Evolutionary conservation across 129 eudicot genomes (phyloP), one percentile per base, ranked within the genome.

Genomic region (Glebionis coronaria): DNA sequence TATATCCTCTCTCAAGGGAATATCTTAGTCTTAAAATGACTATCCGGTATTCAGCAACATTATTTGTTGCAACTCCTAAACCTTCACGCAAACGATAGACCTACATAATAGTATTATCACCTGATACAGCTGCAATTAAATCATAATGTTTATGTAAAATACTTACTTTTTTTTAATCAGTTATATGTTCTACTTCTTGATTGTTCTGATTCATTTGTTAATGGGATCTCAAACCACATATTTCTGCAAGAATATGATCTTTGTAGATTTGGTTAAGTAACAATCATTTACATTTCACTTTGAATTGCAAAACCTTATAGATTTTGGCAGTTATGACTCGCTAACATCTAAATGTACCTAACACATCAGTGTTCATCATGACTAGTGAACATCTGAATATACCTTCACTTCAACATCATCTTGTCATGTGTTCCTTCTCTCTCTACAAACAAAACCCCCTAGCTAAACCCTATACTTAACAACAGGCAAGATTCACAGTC

Each of bases 11-110:
- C 53, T 73, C 71, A 58, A 92, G 82, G 56, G 96, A 93, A 69
- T 65, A 80, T 58, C 74, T 80, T 71, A 92, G 54, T 12, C 98
- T 94, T 67, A 89, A 81, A 79, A 89, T 83, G 62, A 76, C 73
- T 27, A 80, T 84, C 71, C 96, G 84, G 73, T 89, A 89, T 57
- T 89, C 96, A 56, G 96, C 94, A 23, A 83, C 93, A 65, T 89
- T 89, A 58, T 86, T 85, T 13, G 96, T 89, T 28, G 84, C 94
- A 47, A 83, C 61, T 8, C 96, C 96, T 12, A 89, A 72, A 61
- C 95, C 95, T 80, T 88, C 95, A 61, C 91, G 84, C 55, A 88
- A 53, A 53, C 84, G 86, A 61, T 76, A 88, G 44, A 88, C 91
- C 95, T 91, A 63, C 45, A 61, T 71, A 23, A 51, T n/a, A n/a